Evolutionary conservation across 2,329 filamentous ascomycete species (phyloP).

Genomic region (Pseudogymnoascus sp.): DNA sequence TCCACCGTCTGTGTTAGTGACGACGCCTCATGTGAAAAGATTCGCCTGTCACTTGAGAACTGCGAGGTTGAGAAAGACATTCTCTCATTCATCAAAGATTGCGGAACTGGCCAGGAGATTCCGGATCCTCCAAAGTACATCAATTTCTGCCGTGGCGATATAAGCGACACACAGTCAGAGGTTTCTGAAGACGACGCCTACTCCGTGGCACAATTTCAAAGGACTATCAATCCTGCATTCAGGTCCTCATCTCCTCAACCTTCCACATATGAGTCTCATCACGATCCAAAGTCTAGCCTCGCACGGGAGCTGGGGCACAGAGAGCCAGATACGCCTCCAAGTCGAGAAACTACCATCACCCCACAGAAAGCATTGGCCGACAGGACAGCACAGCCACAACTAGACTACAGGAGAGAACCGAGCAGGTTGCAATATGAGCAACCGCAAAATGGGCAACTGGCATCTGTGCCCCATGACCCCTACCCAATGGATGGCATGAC

Average conservation of each 20-base stretch:
- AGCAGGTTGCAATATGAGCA: constrained; percentile 13
- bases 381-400: constrained; percentile 21
- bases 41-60: constrained; percentile 82
- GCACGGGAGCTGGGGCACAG: constrained; percentile 59
- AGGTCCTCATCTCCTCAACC: constrained; percentile 93
- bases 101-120: constrained; percentile 91
- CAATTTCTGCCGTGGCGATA: constrained; percentile 91
- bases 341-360: constrained; percentile 42
- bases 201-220: constrained; percentile 89
- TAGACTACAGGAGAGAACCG: constrained; percentile 7
- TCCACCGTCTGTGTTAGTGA: constrained; percentile 98
- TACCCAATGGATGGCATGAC: constrained; percentile 96
- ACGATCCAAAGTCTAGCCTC: constrained; percentile 70
- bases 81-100: constrained; percentile 73
- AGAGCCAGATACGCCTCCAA: constrained; percentile 37
- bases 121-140: constrained; percentile 96
- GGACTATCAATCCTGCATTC: constrained; percentile 92
- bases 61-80: constrained; percentile 98
- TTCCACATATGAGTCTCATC: constrained; percentile 84
- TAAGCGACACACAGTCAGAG: constrained; percentile 72
- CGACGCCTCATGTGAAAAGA: constrained; percentile 92
- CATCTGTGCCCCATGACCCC: constrained; percentile 76
- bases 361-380: constrained; percentile 39
- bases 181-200: constrained; percentile 80
- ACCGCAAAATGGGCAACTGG: constrained; percentile 53